A percentile compares a stretch with the other conserved stretches of the same genome.
Evolutionary conservation across 129 eudicot genomes (phyloP).

Genomic region (Heracleum sosnowskyi): DNA sequence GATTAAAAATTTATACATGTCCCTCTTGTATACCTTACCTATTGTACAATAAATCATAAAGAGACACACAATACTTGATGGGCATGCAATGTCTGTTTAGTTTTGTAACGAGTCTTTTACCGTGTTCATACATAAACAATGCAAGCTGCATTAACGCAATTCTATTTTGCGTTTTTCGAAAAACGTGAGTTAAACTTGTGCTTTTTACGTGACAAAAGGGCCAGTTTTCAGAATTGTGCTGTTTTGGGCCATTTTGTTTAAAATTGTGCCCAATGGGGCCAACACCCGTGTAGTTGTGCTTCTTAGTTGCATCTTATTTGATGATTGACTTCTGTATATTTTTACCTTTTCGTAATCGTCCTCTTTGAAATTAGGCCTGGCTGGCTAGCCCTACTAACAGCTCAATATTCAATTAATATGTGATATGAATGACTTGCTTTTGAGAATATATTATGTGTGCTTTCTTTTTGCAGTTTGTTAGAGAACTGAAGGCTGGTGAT

Average conservation of each 20-base stretch:
- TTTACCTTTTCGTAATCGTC: not conserved
- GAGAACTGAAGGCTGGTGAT: slow-evolving; percentile 50
- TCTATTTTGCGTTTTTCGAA: too few species aligned
- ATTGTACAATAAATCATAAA: not conserved
- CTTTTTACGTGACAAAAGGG: too few species aligned
- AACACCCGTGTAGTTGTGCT: not conserved
- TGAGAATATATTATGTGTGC: not conserved
- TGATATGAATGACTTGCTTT: not conserved
- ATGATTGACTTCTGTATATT: not conserved
- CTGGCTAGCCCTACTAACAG: not conserved
- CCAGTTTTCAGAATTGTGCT: too few species aligned
- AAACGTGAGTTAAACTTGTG: too few species aligned
- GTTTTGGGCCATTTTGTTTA: too few species aligned
- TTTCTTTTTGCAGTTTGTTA: slow-evolving; percentile 33
- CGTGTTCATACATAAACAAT: too few species aligned
- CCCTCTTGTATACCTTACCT: not conserved
- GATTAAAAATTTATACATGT: not conserved
- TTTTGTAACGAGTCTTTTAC: not conserved
- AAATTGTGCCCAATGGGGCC: too few species aligned
- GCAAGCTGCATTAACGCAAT: too few species aligned
- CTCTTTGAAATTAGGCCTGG: not conserved
- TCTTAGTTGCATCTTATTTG: not conserved
- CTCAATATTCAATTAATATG: not conserved
- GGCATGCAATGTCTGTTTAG: not conserved
- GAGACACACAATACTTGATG: not conserved